Conservation (phyloP, 306 rosid genomes). For the Malus orientalis region DNA sequence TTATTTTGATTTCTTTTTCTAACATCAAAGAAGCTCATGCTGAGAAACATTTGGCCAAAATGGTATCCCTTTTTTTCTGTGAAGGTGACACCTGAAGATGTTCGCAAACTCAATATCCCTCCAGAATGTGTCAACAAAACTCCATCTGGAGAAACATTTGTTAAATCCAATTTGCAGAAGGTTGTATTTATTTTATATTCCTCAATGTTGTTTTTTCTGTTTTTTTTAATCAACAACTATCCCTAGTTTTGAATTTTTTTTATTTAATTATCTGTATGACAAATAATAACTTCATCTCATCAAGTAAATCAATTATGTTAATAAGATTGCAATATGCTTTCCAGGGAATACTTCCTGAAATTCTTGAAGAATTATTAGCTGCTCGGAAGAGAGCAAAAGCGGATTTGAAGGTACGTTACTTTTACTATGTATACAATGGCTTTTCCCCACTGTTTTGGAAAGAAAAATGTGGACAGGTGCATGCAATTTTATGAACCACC, state of each 20-base stretch:
- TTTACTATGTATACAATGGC: conserved; percentile 3
- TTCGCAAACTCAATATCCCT: conserved; percentile 65
- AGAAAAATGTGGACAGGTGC: background rate
- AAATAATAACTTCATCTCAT: conserved; percentile 1
- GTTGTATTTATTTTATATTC: conserved; percentile 18
- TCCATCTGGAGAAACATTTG: conserved; percentile 95
- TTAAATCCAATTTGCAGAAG: conserved; percentile 78
- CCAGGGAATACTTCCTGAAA: conserved; percentile 98
- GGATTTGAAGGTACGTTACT: conserved; percentile 62
- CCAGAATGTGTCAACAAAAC: conserved; percentile 76
- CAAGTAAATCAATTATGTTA: background rate
- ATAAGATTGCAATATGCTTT: conserved; percentile 13
- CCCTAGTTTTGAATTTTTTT: conserved; percentile 9
- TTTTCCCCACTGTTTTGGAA: background rate
- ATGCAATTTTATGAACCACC: conserved; percentile 10
- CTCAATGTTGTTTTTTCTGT: background rate
- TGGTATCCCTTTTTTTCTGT: conserved; percentile 2
- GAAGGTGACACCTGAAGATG: conserved; percentile 83
- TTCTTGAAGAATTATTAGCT: conserved; percentile 83
- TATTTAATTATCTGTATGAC: conserved; percentile 5
- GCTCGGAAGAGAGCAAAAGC: conserved; percentile 98
- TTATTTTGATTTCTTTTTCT: background rate
- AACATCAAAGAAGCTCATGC: conserved; percentile 1
- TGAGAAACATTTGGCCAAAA: background rate
- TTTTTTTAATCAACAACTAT: background rate